These are phyloP conservation scores for Malassezia cuniculi DNA, from an alignment of 1,284 basidiomycete species.

Conservation along the genomic window DNA sequence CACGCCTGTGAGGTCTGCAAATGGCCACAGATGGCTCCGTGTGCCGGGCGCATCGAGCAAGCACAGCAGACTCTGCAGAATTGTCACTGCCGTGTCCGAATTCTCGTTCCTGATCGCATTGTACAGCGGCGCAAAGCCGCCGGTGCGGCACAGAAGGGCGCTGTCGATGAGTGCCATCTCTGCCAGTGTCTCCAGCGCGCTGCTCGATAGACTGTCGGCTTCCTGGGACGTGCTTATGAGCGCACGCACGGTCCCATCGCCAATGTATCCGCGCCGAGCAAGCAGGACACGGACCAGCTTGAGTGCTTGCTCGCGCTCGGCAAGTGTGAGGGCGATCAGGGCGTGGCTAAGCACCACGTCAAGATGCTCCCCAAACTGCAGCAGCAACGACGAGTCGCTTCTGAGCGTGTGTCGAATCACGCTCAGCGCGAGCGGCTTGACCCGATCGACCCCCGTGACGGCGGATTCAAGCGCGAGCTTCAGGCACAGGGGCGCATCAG, in stretches of 20 bases:
- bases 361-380: too few species aligned
- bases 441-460: conserved; percentile 1
- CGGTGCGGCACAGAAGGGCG: conserved; percentile 64
- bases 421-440: background rate
- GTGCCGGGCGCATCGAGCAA: conserved; percentile 76
- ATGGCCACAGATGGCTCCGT: conserved; percentile 63
- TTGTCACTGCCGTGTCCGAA: conserved; percentile 64
- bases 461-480: conserved; percentile 4
- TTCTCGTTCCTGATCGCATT: conserved; percentile 78
- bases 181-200: conserved; percentile 75
- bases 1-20: conserved; percentile 73
- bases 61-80: conserved; percentile 71
- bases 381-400: too few species aligned
- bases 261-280: conserved; percentile 46
- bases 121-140: conserved; percentile 74
- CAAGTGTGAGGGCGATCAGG: conserved; percentile 68
- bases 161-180: conserved; percentile 83
- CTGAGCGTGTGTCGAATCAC: background rate
- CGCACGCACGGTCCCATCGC: conserved; percentile 52
- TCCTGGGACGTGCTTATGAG: conserved; percentile 87
- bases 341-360: conserved; percentile 80
- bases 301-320: conserved; percentile 88
- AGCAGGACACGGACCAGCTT: conserved; percentile 76
- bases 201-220: conserved; percentile 70
- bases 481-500: conserved; percentile 4